Evolutionary conservation across 2,329 filamentous ascomycete genomes (phyloP).

Genomic region (Whalleya microplaca): DNA sequence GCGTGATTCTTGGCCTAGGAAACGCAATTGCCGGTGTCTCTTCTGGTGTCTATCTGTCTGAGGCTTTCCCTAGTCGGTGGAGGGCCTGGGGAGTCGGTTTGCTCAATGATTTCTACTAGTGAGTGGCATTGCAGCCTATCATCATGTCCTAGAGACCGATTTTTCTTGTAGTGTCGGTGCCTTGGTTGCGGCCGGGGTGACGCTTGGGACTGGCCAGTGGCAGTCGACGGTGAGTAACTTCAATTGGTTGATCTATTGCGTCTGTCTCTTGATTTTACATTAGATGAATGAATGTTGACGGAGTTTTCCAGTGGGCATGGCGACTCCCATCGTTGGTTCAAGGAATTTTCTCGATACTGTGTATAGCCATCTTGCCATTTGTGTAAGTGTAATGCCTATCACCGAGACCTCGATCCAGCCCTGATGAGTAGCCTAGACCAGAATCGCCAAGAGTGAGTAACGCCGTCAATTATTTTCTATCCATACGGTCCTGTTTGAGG

Average conservation of each 20-base stretch:
- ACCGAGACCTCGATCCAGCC: background rate
- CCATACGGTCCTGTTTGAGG: too few relatives aligned
- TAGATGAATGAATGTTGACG: background rate
- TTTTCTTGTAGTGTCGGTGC: constrained; percentile 35
- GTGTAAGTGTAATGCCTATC: constrained; percentile 29
- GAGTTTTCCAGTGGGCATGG: constrained; percentile 45
- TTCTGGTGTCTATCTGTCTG: constrained; percentile 52
- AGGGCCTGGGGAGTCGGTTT: constrained; percentile 39
- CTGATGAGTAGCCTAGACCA: constrained; percentile 29
- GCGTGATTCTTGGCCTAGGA: constrained; percentile 54
- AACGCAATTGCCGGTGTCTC: constrained; percentile 46
- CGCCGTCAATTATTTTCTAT: too few relatives aligned
- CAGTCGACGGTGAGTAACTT: constrained; percentile 38
- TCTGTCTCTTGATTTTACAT: background rate
- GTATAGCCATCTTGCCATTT: constrained; percentile 48
- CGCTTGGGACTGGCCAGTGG: constrained; percentile 45
- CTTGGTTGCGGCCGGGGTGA: constrained; percentile 49
- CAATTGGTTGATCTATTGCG: background rate
- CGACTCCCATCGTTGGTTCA: constrained; percentile 48
- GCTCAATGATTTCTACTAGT: constrained; percentile 38
- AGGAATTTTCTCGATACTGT: constrained; percentile 41
- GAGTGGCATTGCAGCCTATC: background rate
- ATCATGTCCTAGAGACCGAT: background rate
- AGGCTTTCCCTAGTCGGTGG: constrained; percentile 50
- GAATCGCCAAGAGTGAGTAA: constrained; percentile 43